Evolutionary conservation across 768 basidiomycete species (phyloP).

Genomic region (Lactarius tabidus): DNA sequence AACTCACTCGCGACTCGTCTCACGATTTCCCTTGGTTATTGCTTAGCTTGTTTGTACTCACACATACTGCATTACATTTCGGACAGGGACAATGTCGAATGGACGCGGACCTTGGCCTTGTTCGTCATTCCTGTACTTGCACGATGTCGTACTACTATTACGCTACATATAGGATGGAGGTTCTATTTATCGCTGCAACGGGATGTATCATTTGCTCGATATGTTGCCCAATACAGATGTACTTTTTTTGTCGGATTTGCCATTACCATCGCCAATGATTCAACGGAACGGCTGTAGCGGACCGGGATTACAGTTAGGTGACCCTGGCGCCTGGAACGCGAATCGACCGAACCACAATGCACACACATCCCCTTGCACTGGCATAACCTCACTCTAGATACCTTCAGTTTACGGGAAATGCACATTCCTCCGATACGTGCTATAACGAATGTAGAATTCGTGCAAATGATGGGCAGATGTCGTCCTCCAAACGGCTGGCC

Average conservation of each 20-base stretch:
- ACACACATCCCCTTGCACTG: not conserved
- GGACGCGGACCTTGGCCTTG: conserved; percentile 50
- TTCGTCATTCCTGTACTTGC: conserved; percentile 49
- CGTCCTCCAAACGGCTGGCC: conserved; percentile 50
- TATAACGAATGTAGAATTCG: conserved; percentile 42
- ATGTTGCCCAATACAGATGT: not conserved
- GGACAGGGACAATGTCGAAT: conserved; percentile 48
- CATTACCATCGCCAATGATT: not conserved
- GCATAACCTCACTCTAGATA: not conserved
- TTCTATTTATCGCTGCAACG: conserved; percentile 4
- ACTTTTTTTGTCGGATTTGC: not conserved
- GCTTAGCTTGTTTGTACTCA: conserved; percentile 27
- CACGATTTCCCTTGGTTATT: conserved; percentile 12
- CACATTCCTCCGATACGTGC: conserved; percentile 3
- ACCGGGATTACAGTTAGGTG: not conserved
- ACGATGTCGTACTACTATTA: conserved; percentile 24
- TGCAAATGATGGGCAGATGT: conserved; percentile 42
- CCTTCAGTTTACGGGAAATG: not conserved
- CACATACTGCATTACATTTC: conserved; percentile 32
- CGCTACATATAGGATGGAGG: conserved; percentile 17
- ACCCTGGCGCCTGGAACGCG: too few species aligned
- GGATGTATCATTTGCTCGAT: conserved; percentile 2
- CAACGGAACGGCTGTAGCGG: not conserved
- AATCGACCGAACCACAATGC: not conserved
- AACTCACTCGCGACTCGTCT: not conserved